Evolutionary conservation across 495 filamentous ascomycete species (phyloP).

Genomic region (Penicillium samsonianum): DNA sequence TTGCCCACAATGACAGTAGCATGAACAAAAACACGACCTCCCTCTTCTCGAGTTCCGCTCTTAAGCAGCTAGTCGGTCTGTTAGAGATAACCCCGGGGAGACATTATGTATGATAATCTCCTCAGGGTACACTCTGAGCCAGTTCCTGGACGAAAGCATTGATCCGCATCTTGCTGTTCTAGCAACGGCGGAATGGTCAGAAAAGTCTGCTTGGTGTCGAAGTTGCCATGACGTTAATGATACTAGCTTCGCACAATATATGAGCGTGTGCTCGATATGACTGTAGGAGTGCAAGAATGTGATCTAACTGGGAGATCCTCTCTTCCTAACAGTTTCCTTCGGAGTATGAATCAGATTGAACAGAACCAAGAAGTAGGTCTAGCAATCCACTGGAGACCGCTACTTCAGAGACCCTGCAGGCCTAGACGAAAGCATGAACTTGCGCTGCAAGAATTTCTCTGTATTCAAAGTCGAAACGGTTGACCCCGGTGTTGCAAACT

Average conservation of each 20-base stretch:
- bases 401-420: background rate
- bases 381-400: conserved; percentile 29
- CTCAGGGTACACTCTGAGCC: conserved; percentile 13
- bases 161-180: conserved; percentile 32
- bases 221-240: conserved; percentile 3
- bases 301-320: conserved; percentile 22
- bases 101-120: conserved; percentile 32
- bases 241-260: background rate
- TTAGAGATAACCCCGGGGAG: conserved; percentile 34
- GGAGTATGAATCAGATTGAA: conserved; percentile 27
- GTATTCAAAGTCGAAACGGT: background rate
- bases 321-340: conserved; percentile 16
- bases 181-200: conserved; percentile 16
- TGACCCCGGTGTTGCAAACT: background rate
- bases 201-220: conserved; percentile 20
- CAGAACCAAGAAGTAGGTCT: conserved; percentile 34
- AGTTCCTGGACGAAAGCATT: conserved; percentile 27
- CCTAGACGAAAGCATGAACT: background rate
- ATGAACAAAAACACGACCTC: conserved; percentile 16
- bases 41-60: conserved; percentile 7
- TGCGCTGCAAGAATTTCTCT: too few species aligned
- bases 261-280: background rate
- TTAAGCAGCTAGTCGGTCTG: conserved; percentile 5
- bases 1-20: conserved; percentile 17
- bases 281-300: conserved; percentile 26